Evolutionary conservation across 306 rosid genomes (phyloP).

Genomic region (Geum urbanum): DNA sequence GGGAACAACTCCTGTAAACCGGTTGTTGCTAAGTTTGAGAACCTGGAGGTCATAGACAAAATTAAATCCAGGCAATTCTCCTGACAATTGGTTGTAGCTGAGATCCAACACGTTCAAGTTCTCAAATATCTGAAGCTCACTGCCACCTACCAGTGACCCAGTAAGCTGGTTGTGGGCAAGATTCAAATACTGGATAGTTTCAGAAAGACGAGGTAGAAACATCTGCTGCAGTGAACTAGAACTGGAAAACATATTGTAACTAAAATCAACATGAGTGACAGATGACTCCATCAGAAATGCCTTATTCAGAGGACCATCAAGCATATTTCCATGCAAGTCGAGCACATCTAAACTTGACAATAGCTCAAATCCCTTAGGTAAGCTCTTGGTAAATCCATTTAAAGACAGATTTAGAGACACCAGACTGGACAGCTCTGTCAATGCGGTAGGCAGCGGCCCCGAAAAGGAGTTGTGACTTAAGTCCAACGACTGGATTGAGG

Average conservation of each 20-base stretch:
- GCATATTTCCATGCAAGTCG: conserved; percentile 83
- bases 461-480: conserved; percentile 74
- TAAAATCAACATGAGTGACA: conserved; percentile 76
- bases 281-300: conserved; percentile 50
- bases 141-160: conserved; percentile 70
- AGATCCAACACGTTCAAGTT: conserved; percentile 88
- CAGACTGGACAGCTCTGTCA: conserved; percentile 51
- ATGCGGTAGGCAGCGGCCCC: conserved; percentile 54
- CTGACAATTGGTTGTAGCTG: conserved; percentile 81
- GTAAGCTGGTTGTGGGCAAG: conserved; percentile 78
- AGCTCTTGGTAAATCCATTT: conserved; percentile 59
- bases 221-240: conserved; percentile 51
- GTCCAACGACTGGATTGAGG: conserved; percentile 73
- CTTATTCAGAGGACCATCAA: conserved; percentile 61
- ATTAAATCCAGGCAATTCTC: conserved; percentile 89
- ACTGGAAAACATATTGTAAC: conserved; percentile 66
- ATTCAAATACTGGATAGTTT: conserved; percentile 67
- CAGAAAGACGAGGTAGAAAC: conserved; percentile 63
- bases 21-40: conserved; percentile 88
- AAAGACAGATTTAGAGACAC: conserved; percentile 67
- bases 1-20: conserved; percentile 78
- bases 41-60: conserved; percentile 86
- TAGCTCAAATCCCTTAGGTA: conserved; percentile 75
- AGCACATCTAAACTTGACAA: conserved; percentile 61
- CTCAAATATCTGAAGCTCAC: conserved; percentile 56